Conservation (phyloP, 2,329 filamentous ascomycete species). For the Fusarium hainanense region DNA sequence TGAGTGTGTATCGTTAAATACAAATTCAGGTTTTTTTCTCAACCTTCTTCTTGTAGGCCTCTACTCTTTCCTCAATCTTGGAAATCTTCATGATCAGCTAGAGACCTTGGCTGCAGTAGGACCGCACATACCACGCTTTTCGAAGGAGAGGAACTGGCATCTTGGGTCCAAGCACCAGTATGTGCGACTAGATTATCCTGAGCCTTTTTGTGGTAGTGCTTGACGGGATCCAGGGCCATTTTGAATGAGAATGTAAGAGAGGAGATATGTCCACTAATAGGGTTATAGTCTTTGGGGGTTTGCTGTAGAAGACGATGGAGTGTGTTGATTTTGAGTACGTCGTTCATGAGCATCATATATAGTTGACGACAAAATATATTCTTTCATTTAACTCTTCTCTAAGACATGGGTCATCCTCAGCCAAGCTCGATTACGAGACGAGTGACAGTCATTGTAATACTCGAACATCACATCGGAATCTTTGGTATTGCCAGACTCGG, state of each 20-base stretch:
- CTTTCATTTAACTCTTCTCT: not conserved
- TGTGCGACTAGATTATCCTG: not conserved
- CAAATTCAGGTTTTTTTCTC: not conserved
- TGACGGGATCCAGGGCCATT: slow-evolving; percentile 7
- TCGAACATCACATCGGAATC: not conserved
- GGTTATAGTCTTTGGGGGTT: not conserved
- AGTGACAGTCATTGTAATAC: not conserved
- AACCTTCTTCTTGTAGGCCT: not conserved
- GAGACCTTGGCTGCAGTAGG: fast-evolving
- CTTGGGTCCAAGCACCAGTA: slow-evolving; percentile 4
- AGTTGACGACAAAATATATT: fast-evolving
- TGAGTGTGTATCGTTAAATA: no score
- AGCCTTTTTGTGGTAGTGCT: not conserved
- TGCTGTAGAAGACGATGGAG: no score
- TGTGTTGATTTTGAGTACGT: no score
- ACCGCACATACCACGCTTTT: not conserved
- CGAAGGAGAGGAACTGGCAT: not conserved
- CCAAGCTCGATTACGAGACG: not conserved
- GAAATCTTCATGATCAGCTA: not conserved
- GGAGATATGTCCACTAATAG: not conserved
- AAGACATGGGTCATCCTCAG: not conserved
- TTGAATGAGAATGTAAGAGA: not conserved
- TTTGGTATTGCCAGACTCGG: slow-evolving; percentile 1
- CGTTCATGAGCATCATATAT: not conserved
- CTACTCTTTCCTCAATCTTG: not conserved